phyloP scores from a whole-genome alignment of 805 yeast species.

The Wickerhamiella parazyma region DNA sequence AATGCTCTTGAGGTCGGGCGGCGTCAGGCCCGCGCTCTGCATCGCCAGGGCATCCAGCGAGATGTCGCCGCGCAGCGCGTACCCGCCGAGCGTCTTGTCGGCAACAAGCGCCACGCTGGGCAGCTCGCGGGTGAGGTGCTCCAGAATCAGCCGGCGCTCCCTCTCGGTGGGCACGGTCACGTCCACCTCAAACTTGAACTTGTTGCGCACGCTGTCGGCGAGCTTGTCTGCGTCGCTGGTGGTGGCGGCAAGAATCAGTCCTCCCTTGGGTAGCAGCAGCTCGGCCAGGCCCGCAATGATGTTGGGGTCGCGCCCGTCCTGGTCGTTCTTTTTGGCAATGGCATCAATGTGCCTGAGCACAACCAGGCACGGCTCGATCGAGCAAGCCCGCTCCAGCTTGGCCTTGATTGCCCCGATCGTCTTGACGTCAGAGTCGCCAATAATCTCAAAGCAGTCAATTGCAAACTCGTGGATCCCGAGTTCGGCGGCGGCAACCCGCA shows the following conservation, averaged over 20 bases:
- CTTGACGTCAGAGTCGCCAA: constrained; percentile 62
- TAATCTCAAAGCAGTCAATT: constrained; percentile 53
- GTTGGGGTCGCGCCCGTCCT: constrained; percentile 34
- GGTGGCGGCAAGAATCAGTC: constrained; percentile 54
- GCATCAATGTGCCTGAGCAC: constrained; percentile 63
- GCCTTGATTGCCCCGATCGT: constrained; percentile 70
- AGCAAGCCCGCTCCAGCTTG: constrained; percentile 49
- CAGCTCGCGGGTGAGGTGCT: constrained; percentile 27
- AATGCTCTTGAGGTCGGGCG: constrained; percentile 64
- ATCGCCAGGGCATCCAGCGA: constrained; percentile 46
- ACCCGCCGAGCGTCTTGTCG: constrained; percentile 16
- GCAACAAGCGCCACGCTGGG: constrained; percentile 9
- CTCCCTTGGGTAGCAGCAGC: constrained; percentile 35
- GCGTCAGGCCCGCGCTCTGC: constrained; percentile 87
- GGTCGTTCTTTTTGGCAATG: constrained; percentile 52
- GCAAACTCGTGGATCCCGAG: constrained; percentile 55
- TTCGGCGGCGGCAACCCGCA: constrained; percentile 39
- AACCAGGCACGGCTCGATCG: constrained; percentile 35
- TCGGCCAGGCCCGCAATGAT: constrained; percentile 38
- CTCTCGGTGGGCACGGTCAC: constrained; percentile 65
- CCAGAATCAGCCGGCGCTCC: constrained; percentile 56
- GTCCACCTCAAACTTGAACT: constrained; percentile 62
- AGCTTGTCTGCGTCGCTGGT: constrained; percentile 54
- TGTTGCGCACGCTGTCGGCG: constrained; percentile 50
- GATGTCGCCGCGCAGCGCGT: constrained; percentile 35